Evolutionary conservation across 75 land plant genomes (phyloP), one percentile per base, ranked within the genome.

Genomic region (Selaginella moellendorffii): DNA sequence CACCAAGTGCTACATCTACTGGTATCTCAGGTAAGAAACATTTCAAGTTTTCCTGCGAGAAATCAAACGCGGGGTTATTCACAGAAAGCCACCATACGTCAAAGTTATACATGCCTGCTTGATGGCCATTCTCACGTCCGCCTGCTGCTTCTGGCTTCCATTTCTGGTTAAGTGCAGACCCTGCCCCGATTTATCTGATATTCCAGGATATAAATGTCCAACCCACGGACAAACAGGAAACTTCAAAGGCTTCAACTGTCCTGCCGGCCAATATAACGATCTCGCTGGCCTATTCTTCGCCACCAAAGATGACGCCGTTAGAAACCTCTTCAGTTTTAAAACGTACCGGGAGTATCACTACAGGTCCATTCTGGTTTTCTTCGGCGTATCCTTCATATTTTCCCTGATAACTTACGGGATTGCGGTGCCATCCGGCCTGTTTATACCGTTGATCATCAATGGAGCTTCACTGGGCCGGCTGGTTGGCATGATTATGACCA

Each of bases 81-180:
- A 21, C 59, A 56, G 59, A 19, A 9, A 56, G 9, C 23, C 23
- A 9, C 21, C 23, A 56, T 56, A 56, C 24, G n/a, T 56, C 24
- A 84, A 87, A 64, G 67, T 90, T 0, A 63, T 79, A 23, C 88
- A 85, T 5, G 71, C 71, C 31, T 63, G 67, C 21, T 26, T 65
- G 10, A 80, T 90, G 12, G 81, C 83, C 25, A 53, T 90, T 42
- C 68, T 84, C 54, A 87, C 97, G 5, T 87, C 92, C 18, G 65
- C 66, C 0, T 80, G 80, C 69, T 71, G 76, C 2, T 90, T 77
- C 65, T 69, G 78, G 18, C 79, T 90, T 24, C 97, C 97, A 61
- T 87, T 77, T 73, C 77, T 90, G 24, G 97, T 77, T 1, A 27
- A 61, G 18, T 90, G 92, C 72, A 67, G 66, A 20, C 80, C 85